Percentiles rank a stretch among this genome's conserved stretches.
These are phyloP conservation scores for Cercis canadensis DNA, from an alignment of 306 rosid species.

Conservation along the genomic window DNA sequence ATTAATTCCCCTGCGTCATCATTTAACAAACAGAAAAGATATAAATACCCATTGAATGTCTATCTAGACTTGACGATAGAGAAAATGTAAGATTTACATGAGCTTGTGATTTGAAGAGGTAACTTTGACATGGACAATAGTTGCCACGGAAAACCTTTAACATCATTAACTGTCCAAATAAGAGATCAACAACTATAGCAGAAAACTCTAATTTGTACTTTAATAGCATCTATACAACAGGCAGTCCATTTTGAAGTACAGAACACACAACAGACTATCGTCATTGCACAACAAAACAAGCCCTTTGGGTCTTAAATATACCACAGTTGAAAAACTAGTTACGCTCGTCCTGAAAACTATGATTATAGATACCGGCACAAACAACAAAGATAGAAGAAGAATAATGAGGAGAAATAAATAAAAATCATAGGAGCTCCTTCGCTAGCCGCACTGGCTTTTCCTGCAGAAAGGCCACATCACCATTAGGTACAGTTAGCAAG, in stretches of 20 bases:
- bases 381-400: conserved; percentile 36
- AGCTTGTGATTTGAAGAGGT: conserved; percentile 5
- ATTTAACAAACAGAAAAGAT: too few relatives aligned
- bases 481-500: conserved; percentile 56
- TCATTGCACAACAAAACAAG: conserved; percentile 39
- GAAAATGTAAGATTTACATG: conserved; percentile 4
- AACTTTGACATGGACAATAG: conserved; percentile 16
- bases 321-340: conserved; percentile 35
- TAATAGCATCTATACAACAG: conserved; percentile 12
- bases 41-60: too few relatives aligned
- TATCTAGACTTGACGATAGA: too few relatives aligned
- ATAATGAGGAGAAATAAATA: conserved; percentile 27
- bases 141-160: neutral
- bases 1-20: too few relatives aligned
- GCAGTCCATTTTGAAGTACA: conserved; percentile 35
- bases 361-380: conserved; percentile 39
- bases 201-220: conserved; percentile 13
- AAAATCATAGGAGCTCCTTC: conserved; percentile 61
- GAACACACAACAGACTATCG: conserved; percentile 40
- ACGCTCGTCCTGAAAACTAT: conserved; percentile 30
- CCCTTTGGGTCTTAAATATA: conserved; percentile 27
- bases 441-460: conserved; percentile 77
- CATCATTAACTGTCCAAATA: too few relatives aligned
- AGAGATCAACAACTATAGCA: conserved; percentile 22
- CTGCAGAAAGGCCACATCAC: conserved; percentile 71